Base-by-base conservation (phyloP, 441 rosid species). In the Syzygium syzygioides region DNA sequence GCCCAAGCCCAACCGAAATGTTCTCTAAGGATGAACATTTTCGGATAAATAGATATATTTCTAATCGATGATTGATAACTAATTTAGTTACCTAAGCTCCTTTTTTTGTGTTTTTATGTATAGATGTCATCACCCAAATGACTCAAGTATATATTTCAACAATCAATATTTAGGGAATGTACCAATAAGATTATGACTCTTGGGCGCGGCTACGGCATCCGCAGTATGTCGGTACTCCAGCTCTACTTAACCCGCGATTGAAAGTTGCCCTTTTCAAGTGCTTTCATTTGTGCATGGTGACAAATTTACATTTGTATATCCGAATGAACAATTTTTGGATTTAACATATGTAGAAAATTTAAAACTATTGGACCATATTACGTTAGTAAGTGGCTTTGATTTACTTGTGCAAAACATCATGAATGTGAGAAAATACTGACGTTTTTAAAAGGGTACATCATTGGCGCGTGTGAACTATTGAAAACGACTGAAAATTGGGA, bases 191-290 rank as follows among this genome's bases (percentile, higher is more conserved):
- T 62, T n/a, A 17, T 66, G 79, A 56, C 4, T 56, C 4, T 3
- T 4, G 26, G 26, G 59, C 9, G 26, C 0, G 25, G 26, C 26
- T 8, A 56, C 0, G 4, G 4, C 11, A 18, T 20, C 26, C 59
- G 3, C 4, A 9, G 3, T 1, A 9, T 66, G 23, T 6, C 1
- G 0, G 5, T 66, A 32, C 25, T 66, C 79, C 11, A 17, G 25
- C 79, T 66, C 25, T 64, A 0, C 37, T 64, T 64, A 10, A 64
- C 23, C 20, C 0, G 0, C 12, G 30, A 64, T 4, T 64, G 23
- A 64, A 30, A 64, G 8, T 15, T 9, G 6, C 41, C 76, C 32
- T 64, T 64, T 64, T 64, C 41, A 64, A 64, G 12, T 64, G 20
- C 19, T 30, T 64, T 30, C 76, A 15, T 64, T 30, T 64, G 37